These are phyloP conservation scores for Hylodesmum podocarpum DNA, from an alignment of 306 rosid species.

Conservation along the genomic window DNA sequence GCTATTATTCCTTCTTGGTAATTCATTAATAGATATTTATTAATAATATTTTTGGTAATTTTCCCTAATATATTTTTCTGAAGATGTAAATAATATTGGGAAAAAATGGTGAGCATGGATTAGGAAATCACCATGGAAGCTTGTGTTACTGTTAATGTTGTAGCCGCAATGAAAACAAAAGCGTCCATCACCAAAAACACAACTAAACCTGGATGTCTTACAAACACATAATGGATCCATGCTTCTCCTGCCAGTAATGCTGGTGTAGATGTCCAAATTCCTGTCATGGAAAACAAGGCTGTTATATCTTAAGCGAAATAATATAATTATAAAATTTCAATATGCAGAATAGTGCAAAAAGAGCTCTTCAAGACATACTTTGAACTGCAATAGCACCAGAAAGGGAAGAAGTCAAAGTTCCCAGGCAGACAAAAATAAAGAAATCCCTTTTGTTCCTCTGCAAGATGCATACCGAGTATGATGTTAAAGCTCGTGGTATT, in stretches of 20 bases:
- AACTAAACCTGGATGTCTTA: constrained; percentile 62
- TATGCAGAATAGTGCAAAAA: constrained; percentile 24
- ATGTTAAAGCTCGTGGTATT: constrained; percentile 3
- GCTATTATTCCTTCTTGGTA: neutral
- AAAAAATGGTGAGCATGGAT: constrained; percentile 8
- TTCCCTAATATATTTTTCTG: constrained; percentile 17
- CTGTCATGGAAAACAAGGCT: constrained; percentile 49
- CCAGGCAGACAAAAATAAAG: constrained; percentile 74
- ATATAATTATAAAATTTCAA: constrained; percentile 18
- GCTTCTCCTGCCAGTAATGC: constrained; percentile 54
- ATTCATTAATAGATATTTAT: neutral
- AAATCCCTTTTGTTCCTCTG: constrained; percentile 96
- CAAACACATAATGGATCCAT: constrained; percentile 61
- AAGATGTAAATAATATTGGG: neutral
- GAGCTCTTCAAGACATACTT: constrained; percentile 55
- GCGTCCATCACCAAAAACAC: constrained; percentile 61
- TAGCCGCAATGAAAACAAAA: constrained; percentile 43
- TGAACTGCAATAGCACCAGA: constrained; percentile 57
- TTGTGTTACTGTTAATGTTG: constrained; percentile 68
- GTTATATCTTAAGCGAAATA: constrained; percentile 29
- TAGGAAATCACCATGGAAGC: constrained; percentile 65
- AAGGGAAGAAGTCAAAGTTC: constrained; percentile 53
- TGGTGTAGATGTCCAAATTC: constrained; percentile 60
- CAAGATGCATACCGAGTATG: constrained; percentile 47
- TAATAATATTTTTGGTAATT: neutral